Evolutionary conservation across 495 filamentous ascomycete species (phyloP), one percentile per base, ranked within the genome.

Genomic region (Trypethelium eluteriae): DNA sequence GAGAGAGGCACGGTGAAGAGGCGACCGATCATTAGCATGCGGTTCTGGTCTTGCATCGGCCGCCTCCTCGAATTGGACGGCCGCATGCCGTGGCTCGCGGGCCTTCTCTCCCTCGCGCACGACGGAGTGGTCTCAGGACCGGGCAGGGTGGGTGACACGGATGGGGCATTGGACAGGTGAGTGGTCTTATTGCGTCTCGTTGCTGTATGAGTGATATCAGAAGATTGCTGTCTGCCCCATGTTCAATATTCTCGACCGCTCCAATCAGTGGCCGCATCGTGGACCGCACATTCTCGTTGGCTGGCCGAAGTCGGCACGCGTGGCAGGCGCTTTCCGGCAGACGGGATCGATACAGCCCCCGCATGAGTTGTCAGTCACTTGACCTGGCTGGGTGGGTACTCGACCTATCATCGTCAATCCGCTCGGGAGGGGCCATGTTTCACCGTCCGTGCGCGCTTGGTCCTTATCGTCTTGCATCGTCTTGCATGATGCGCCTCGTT

Each of bases 141-240:
- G 69, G 88, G 91, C 71, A 81, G 78, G 76, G 74, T 96, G 46
- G 91, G 89, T 76, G 81, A 81, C 74, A 84, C 88, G 9, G 83
- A 92, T 76, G 87, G 91, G 65, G 81, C 86, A 70, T 80, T 96
- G 76, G 91, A 97, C 83, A 93, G 90, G 92, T 97, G 85, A 88
- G 92, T 85, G 66, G 38, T 63, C 70, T 70, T 69, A 63, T 69
- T 62, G 70, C 63, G 35, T 72, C 38, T 44, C 46, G 35, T 67
- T 47, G 47, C 56, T 75, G 70, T 65, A 1, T 4, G 12, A 25
- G 36, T 66, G 41, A 62, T 66, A 39, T 62, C 57, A 53, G 18
- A 34, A 9, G 16, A 12, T 66, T 16, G 39, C 53, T 18, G 14
- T 12, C 12, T 53, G 49, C 7, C 7, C 53, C 53, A 59, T 59